A percentile compares a stretch with the other conserved stretches of the same genome.
Conservation (phyloP, 495 filamentous ascomycete species). For the Aspergillus cristatus region DNA sequence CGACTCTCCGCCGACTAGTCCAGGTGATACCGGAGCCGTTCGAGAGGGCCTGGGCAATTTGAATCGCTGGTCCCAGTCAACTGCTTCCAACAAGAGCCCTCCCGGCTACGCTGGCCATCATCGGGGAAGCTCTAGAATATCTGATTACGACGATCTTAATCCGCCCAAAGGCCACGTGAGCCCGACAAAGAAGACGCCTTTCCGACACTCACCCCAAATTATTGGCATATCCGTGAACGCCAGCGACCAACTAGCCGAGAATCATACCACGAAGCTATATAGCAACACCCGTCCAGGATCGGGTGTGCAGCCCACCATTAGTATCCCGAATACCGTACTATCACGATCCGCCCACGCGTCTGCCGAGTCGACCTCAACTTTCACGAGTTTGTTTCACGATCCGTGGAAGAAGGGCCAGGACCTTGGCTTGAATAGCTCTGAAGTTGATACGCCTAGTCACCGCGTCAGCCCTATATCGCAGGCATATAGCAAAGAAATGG, state of each 20-base stretch:
- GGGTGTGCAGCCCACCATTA: background rate
- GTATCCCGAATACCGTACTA: background rate
- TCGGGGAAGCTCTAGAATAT: slow-evolving; percentile 45
- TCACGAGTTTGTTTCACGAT: slow-evolving; percentile 7
- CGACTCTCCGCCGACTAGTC: slow-evolving; percentile 5
- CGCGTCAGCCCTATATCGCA: background rate
- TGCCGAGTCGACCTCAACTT: background rate
- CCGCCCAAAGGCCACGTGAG: slow-evolving; percentile 12
- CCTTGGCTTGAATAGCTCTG: slow-evolving; percentile 1
- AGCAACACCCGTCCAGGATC: slow-evolving; percentile 1
- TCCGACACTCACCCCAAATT: slow-evolving; percentile 8
- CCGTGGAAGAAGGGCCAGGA: slow-evolving; percentile 6
- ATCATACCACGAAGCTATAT: background rate
- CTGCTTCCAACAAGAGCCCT: slow-evolving; percentile 58
- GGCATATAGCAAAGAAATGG: background rate
- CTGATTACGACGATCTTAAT: slow-evolving; percentile 31
- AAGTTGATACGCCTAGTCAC: slow-evolving; percentile 9
- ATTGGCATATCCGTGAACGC: slow-evolving; percentile 3
- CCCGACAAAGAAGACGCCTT: slow-evolving; percentile 5
- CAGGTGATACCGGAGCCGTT: slow-evolving; percentile 32
- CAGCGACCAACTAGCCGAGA: background rate
- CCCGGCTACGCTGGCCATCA: slow-evolving; percentile 30
- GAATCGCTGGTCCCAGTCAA: slow-evolving; percentile 78
- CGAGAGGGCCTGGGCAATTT: slow-evolving; percentile 61
- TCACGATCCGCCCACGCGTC: slow-evolving; percentile 1